Evolutionary conservation across 2,329 filamentous ascomycete genomes (phyloP), one percentile per base, ranked within the genome.

Genomic region (Amylocarpus encephaloides): DNA sequence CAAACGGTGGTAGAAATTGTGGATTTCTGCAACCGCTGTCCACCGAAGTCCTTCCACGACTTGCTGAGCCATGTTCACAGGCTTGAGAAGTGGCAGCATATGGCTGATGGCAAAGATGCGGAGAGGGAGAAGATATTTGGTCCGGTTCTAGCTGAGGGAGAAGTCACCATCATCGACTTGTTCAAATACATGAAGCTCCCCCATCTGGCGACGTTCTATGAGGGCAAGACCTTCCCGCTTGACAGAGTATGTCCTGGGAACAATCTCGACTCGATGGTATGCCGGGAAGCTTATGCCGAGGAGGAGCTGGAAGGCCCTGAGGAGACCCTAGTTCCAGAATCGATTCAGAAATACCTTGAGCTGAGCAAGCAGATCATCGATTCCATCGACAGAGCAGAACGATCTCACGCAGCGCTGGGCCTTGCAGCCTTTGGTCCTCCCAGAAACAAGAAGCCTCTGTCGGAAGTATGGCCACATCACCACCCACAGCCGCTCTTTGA

Each of bases 1-100:
- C 38, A 45, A 15, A 52, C 46, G 5, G 36, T 44, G 5, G 49
- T 56, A 0, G 56, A 55, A 3, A 50, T 64, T 5, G 49, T 62
- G 6, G 40, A 54, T 12, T 58, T 55, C 30, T 52, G 55, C 7
- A 10, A 10, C 12, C 16, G 44, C 30, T 45, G 40, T 2, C 12
- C 36, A 2, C 11, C 18, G 3, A 4, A 11, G 9, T 1, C 4
- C 29, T 53, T 54, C 11, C 3, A 44, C 7, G 18, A 39, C 11
- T 19, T 47, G 4, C 9, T 52, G 5, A 38, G 6, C 4, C 30
- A 13, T 5, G 18, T 29, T 13, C 40, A 26, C 32, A 33, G 7
- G 18, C 12, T 16, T 32, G 38, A 53, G 33, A 12, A 6, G 11
- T 56, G 41, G 46, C 22, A 52, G 38, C 52, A 51, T 19, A 13